phyloP scores from a whole-genome alignment of 2,329 filamentous ascomycete species.

The Chalaropsis ovoidea region DNA sequence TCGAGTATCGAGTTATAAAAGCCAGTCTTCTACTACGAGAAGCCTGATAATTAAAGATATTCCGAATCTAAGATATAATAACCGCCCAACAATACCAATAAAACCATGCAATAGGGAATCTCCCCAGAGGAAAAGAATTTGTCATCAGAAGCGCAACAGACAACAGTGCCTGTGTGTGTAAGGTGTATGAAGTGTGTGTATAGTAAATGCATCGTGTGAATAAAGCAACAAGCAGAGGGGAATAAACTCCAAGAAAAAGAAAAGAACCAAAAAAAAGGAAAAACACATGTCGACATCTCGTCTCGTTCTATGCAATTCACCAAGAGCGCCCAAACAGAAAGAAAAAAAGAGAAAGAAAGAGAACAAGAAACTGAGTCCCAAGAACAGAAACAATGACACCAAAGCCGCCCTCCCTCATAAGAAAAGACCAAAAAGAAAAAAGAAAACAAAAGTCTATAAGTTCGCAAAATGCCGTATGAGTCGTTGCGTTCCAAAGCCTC shows the following conservation, averaged over 20 bases:
- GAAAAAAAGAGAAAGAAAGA: background rate
- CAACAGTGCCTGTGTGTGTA: background rate
- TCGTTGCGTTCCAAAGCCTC: background rate
- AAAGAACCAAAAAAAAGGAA: background rate
- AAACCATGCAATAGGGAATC: background rate
- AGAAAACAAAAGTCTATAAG: background rate
- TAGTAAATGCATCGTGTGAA: background rate
- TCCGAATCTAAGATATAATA: background rate
- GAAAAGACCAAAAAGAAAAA: background rate
- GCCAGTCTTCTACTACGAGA: background rate
- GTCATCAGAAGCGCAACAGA: constrained; percentile 6
- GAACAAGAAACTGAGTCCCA: background rate
- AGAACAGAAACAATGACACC: background rate
- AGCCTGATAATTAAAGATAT: background rate
- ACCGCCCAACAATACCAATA: background rate
- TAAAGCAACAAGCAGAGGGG: background rate
- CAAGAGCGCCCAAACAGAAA: background rate
- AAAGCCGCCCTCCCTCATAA: background rate
- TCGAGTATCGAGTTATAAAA: background rate
- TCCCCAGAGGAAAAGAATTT: background rate
- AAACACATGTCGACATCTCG: background rate
- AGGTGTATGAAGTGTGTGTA: background rate
- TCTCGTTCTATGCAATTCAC: background rate
- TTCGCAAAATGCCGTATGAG: background rate
- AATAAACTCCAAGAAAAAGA: background rate